These are phyloP conservation scores for Torulaspora delbrueckii DNA, from an alignment of 805 yeast genomes.

Conservation along the genomic window DNA sequence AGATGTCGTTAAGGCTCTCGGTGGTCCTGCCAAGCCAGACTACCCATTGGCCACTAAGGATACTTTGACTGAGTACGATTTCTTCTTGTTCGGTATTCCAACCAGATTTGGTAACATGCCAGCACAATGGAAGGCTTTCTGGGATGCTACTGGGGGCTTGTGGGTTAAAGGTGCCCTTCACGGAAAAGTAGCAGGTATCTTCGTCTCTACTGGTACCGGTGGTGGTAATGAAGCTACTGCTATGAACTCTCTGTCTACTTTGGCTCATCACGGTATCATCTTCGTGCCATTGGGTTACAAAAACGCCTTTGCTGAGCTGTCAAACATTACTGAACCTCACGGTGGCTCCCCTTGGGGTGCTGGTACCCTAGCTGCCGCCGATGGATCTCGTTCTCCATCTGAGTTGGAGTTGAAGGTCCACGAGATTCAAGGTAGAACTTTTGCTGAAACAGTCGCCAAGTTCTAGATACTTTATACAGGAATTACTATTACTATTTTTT, in stretches of 20 bases:
- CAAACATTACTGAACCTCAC: conserved; percentile 58
- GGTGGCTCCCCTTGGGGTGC: conserved; percentile 90
- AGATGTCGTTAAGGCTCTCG: conserved; percentile 55
- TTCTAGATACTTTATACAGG: conserved; percentile 9
- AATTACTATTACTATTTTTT: not conserved
- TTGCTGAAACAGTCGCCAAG: conserved; percentile 43
- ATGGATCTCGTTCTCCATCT: conserved; percentile 68
- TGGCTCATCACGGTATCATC: conserved; percentile 77
- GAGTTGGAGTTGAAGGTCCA: conserved; percentile 61
- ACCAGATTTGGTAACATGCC: conserved; percentile 81
- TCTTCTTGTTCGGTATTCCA: conserved; percentile 79
- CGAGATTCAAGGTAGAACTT: conserved; percentile 60
- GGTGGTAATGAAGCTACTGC: conserved; percentile 80
- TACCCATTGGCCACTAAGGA: conserved; percentile 60
- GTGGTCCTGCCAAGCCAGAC: conserved; percentile 59
- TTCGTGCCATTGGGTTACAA: conserved; percentile 76
- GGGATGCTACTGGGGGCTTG: conserved; percentile 72
- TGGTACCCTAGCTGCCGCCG: conserved; percentile 70
- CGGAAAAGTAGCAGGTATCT: conserved; percentile 72
- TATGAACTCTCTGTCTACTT: conserved; percentile 55
- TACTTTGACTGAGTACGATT: conserved; percentile 63
- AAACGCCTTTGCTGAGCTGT: conserved; percentile 48
- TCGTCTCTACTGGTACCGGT: conserved; percentile 72
- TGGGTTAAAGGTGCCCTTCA: conserved; percentile 72
- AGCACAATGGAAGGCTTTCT: conserved; percentile 70